Conservation (phyloP, 1,284 basidiomycete species). For the Abortiporus biennis region DNA sequence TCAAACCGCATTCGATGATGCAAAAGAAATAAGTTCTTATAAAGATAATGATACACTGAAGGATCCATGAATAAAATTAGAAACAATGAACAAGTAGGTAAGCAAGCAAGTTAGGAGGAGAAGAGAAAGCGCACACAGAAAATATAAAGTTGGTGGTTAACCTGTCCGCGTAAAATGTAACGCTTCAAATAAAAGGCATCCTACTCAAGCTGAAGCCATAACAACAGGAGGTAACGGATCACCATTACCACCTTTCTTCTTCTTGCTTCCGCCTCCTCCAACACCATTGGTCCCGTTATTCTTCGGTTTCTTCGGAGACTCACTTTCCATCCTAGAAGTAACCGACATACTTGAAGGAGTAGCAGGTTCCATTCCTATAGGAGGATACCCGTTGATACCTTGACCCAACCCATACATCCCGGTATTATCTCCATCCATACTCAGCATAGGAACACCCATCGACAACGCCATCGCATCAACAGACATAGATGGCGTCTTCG, state of each 20-base stretch:
- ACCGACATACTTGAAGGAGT: constrained; percentile 3
- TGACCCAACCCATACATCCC: constrained; percentile 1
- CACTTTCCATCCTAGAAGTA: constrained; percentile 8
- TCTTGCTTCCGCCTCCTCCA: constrained; percentile 21
- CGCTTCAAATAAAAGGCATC: too few relatives aligned
- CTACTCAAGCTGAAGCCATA: constrained; percentile 43
- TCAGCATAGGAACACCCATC: not conserved
- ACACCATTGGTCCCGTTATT: constrained; percentile 3
- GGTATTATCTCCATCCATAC: not conserved
- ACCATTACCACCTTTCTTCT: constrained; percentile 27
- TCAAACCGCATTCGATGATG: too few relatives aligned
- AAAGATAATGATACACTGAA: too few relatives aligned
- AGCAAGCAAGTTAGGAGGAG: too few relatives aligned
- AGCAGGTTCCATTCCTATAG: not conserved
- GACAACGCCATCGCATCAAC: not conserved
- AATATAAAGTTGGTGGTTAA: too few relatives aligned
- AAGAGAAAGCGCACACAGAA: too few relatives aligned
- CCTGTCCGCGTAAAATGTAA: too few relatives aligned
- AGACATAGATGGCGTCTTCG: not conserved
- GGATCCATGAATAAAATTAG: too few relatives aligned
- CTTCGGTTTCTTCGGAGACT: constrained; percentile 25
- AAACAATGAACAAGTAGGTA: too few relatives aligned
- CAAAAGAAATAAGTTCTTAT: too few relatives aligned
- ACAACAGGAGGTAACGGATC: constrained; percentile 41
- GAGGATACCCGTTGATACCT: constrained; percentile 4